phyloP scores from a whole-genome alignment of 1,139 yeast species.

The Scheffersomyces cryptocercus region DNA sequence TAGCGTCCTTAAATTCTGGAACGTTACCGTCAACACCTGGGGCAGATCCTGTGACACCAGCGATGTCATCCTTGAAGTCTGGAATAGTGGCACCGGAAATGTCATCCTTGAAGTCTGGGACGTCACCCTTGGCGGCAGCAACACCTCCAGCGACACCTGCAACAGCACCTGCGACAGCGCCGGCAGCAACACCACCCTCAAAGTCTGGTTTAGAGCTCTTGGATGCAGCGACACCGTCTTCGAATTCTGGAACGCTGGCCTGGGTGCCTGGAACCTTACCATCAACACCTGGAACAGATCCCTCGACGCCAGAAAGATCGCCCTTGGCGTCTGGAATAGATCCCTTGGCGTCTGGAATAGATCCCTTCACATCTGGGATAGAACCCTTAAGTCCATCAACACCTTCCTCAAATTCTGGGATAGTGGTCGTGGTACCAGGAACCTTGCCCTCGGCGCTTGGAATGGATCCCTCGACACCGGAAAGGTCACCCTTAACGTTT shows the following conservation, averaged over 20 bases:
- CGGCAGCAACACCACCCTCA: constrained; percentile 6
- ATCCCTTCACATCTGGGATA: constrained; percentile 51
- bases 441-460: constrained; percentile 29
- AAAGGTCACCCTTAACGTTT: background rate
- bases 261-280: constrained; percentile 18
- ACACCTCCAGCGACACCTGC: constrained; percentile 9
- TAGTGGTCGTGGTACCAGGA: too few relatives aligned
- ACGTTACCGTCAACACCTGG: constrained; percentile 1
- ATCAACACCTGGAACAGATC: constrained; percentile 18
- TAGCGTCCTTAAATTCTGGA: constrained; percentile 6
- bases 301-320: too few relatives aligned
- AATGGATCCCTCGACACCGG: too few relatives aligned
- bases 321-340: constrained; percentile 18
- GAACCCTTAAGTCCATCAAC: too few relatives aligned
- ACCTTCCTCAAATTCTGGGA: too few relatives aligned
- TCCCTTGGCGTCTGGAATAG: constrained; percentile 27
- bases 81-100: too few relatives aligned
- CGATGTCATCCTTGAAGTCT: too few relatives aligned
- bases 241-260: too few relatives aligned
- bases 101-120: background rate
- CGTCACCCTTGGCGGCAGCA: constrained; percentile 5
- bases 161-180: constrained; percentile 6
- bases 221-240: too few relatives aligned
- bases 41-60: too few relatives aligned
- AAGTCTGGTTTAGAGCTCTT: constrained; percentile 1